phyloP scores from a whole-genome alignment of 2,329 filamentous ascomycete genomes.

The Fusarium pseudoanthophilum region DNA sequence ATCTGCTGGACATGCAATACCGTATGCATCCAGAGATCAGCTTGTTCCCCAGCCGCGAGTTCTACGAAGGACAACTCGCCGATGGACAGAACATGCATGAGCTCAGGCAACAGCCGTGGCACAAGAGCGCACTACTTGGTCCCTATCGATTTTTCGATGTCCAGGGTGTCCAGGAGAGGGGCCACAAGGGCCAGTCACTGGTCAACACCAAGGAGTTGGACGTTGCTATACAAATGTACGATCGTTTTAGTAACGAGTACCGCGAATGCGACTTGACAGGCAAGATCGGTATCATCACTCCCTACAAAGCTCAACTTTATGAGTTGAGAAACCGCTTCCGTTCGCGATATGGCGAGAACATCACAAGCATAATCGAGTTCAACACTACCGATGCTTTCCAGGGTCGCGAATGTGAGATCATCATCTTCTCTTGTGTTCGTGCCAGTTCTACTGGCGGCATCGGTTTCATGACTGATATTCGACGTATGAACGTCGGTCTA shows the following conservation, averaged over 20 bases:
- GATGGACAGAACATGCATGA: conserved; percentile 86
- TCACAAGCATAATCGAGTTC: conserved; percentile 88
- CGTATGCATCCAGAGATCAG: conserved; percentile 99
- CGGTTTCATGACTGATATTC: conserved; percentile 97
- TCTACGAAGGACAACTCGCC: conserved; percentile 88
- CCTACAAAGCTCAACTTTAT: conserved; percentile 92
- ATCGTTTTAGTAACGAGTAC: conserved; percentile 80
- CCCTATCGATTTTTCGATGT: conserved; percentile 99
- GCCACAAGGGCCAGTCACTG: conserved; percentile 86
- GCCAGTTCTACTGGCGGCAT: conserved; percentile 93
- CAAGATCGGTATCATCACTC: conserved; percentile 97
- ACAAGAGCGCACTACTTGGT: conserved; percentile 80
- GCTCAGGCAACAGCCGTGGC: conserved; percentile 85
- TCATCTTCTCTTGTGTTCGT: conserved; percentile 98
- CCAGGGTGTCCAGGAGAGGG: conserved; percentile 83
- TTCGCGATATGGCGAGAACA: conserved; percentile 75
- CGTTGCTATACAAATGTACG: conserved; percentile 86
- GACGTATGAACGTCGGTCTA: conserved; percentile 98
- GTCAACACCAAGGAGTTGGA: conserved; percentile 89
- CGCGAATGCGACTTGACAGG: conserved; percentile 74
- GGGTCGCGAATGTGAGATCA: conserved; percentile 95
- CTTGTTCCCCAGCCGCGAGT: conserved; percentile 86
- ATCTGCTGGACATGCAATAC: conserved; percentile 97
- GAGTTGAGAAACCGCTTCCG: conserved; percentile 82
- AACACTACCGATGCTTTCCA: conserved; percentile 99